phyloP scores from a whole-genome alignment of 1,284 basidiomycete genomes.

The Cryptococcus sp. region DNA sequence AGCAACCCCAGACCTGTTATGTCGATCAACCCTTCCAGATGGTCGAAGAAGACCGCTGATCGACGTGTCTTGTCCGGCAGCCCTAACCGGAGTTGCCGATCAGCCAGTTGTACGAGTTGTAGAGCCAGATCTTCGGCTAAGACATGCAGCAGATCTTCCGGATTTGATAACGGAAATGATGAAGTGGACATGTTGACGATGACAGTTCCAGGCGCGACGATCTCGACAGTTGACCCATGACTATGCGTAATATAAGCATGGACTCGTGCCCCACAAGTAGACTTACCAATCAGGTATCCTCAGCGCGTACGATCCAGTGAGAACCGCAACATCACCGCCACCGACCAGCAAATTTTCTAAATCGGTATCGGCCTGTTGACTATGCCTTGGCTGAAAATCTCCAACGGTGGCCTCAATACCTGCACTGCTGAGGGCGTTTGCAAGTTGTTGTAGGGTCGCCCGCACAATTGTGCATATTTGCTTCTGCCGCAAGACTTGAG shows the following conservation, averaged over 20 bases:
- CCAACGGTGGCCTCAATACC: conserved; percentile 20
- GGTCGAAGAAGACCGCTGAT: conserved; percentile 29
- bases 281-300: conserved; percentile 31
- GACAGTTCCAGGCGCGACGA: conserved; percentile 18
- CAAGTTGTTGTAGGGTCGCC: conserved; percentile 23
- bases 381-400: too few species aligned
- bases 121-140: conserved; percentile 27
- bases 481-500: conserved; percentile 33
- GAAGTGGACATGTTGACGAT: conserved; percentile 23
- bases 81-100: conserved; percentile 11
- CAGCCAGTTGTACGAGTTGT: conserved; percentile 21
- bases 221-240: conserved; percentile 25
- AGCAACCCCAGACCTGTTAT: conserved; percentile 21
- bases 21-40: conserved; percentile 32
- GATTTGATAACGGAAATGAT: conserved; percentile 34
- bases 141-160: conserved; percentile 27
- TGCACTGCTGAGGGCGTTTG: conserved; percentile 15
- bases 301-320: conserved; percentile 28
- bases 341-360: too few species aligned
- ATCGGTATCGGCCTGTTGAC: too few species aligned
- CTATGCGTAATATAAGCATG: neutral
- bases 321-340: neutral
- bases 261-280: neutral
- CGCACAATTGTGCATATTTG: conserved; percentile 14
- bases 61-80: conserved; percentile 7